Percentiles rank a stretch among this genome's conserved stretches.
Conservation (phyloP, 495 filamentous ascomycete species). For the Penicillium taxi region DNA sequence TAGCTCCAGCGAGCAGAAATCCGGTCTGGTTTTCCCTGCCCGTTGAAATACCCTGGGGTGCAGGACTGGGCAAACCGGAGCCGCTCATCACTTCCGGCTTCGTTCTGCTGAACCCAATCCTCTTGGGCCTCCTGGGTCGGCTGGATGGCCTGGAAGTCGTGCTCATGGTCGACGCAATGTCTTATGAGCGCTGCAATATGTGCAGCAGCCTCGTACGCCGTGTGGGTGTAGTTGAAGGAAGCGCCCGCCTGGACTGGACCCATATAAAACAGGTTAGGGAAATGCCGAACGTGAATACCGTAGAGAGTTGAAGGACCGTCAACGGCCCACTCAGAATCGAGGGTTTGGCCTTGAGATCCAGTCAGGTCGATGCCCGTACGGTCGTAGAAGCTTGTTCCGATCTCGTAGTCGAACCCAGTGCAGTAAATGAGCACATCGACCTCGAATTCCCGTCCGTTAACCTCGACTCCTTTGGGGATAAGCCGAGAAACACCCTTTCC, state of each 20-base stretch:
- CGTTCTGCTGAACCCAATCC: no score
- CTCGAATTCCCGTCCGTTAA: conserved; percentile 19
- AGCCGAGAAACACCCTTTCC: conserved; percentile 16
- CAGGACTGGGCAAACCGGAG: no score
- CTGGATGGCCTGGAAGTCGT: conserved; percentile 31
- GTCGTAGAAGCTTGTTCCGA: conserved; percentile 28
- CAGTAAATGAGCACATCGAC: conserved; percentile 33
- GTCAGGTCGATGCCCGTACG: conserved; percentile 32
- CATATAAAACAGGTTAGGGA: conserved; percentile 48
- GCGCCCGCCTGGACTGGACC: conserved; percentile 29
- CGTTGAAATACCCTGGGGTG: no score
- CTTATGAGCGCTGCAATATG: conserved; percentile 26
- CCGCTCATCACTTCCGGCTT: no score
- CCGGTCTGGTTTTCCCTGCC: no score
- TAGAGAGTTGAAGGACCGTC: conserved; percentile 33
- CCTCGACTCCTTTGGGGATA: conserved; percentile 19
- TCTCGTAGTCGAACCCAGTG: conserved; percentile 28
- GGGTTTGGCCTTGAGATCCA: conserved; percentile 32
- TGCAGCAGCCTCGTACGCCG: conserved; percentile 27
- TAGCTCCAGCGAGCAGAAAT: no score
- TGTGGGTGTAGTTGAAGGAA: conserved; percentile 34
- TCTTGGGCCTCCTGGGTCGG: conserved; percentile 36
- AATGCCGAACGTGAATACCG: conserved; percentile 35
- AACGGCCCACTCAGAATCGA: conserved; percentile 38
- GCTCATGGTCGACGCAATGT: no score